Percentiles rank a stretch among this genome's conserved stretches.
phyloP scores from a whole-genome alignment of 2,329 filamentous ascomycete species.

The Aspergillus japonicus region DNA sequence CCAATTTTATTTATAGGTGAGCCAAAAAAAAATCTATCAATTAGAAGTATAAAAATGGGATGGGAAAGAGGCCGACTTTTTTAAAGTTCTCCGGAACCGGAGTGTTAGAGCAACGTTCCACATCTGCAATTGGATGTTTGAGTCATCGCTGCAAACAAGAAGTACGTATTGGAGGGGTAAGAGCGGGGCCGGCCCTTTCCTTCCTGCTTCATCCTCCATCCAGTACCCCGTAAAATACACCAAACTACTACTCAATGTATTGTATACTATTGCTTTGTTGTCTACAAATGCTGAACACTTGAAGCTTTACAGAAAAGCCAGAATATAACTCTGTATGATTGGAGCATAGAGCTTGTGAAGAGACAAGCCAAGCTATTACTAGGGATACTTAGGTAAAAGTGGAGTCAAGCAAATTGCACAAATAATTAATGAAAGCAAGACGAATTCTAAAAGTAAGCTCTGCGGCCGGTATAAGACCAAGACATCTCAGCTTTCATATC shows the following conservation, averaged over 20 bases:
- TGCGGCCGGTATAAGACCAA: neutral
- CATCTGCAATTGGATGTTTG: neutral
- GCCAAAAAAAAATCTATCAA: neutral
- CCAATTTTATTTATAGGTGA: neutral
- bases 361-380: no score
- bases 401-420: neutral
- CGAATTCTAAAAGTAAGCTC: neutral
- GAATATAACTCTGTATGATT: no score
- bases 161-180: constrained; percentile 1
- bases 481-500: neutral
- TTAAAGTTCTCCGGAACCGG: constrained; percentile 16
- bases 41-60: neutral
- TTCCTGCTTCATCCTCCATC: neutral
- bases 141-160: constrained; percentile 3
- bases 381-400: no score
- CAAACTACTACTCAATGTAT: no score
- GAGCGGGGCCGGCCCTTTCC: neutral
- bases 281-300: no score
- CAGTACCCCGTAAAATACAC: neutral
- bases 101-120: constrained; percentile 5
- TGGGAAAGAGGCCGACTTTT: neutral
- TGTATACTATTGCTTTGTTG: no score
- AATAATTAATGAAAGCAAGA: neutral
- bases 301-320: no score
- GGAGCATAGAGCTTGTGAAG: no score